Conservation (phyloP, 225 moss, liverwort and hornwort genomes). For the Pseudisothecium myosuroides region DNA sequence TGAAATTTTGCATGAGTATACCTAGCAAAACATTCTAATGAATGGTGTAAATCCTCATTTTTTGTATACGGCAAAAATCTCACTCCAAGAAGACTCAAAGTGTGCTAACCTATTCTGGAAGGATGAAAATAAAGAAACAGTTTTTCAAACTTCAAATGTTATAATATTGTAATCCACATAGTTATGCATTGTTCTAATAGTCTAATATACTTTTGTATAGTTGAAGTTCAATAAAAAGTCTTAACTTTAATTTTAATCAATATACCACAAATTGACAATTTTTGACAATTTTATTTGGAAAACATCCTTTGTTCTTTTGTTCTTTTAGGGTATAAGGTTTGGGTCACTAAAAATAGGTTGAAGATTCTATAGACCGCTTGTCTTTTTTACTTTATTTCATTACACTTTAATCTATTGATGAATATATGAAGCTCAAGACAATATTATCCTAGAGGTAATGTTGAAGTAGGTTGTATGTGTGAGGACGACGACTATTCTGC, state of each 20-base stretch:
- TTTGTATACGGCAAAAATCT: not conserved
- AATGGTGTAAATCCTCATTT: not conserved
- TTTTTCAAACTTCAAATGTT: not conserved
- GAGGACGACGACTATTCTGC: too few species aligned
- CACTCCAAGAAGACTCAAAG: not conserved
- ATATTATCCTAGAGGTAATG: not conserved
- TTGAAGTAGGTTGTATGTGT: too few species aligned
- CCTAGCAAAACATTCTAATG: not conserved
- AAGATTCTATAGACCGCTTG: not conserved
- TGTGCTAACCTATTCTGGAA: rapidly evolving
- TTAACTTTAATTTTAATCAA: not conserved
- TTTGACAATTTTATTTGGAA: not conserved
- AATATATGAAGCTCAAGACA: not conserved
- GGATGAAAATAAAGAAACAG: not conserved
- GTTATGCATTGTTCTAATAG: not conserved
- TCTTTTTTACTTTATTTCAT: too few species aligned
- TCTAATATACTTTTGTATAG: not conserved
- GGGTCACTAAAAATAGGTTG: not conserved
- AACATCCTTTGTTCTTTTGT: not conserved
- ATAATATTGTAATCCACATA: not conserved
- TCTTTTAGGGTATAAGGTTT: not conserved
- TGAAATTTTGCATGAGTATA: not conserved
- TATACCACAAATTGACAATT: not conserved
- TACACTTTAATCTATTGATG: not conserved
- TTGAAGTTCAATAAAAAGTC: not conserved